Percentiles rank a stretch among this genome's conserved stretches.
Evolutionary conservation across 495 filamentous ascomycete species (phyloP).

Genomic region (Penicillium soppii): DNA sequence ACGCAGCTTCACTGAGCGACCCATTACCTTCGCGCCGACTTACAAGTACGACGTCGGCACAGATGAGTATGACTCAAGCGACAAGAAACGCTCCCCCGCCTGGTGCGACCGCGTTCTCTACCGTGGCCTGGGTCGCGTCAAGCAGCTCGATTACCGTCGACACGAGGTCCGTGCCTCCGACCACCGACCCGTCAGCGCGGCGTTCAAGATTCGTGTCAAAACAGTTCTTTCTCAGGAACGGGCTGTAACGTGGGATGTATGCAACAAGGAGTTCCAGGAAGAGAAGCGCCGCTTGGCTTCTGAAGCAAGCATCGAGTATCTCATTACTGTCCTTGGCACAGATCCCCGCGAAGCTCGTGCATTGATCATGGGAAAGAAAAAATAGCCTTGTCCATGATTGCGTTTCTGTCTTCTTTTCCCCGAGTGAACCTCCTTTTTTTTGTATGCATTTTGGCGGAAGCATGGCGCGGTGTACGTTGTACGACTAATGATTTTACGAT

Average conservation of each 20-base stretch:
- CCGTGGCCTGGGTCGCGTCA: slow-evolving; percentile 76
- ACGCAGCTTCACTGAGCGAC: slow-evolving; percentile 79
- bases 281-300: slow-evolving; percentile 61
- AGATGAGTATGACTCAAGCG: slow-evolving; percentile 88
- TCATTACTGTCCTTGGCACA: slow-evolving; percentile 51
- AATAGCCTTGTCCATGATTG: slow-evolving; percentile 4
- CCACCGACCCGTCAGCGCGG: slow-evolving; percentile 87
- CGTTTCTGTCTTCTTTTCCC: slow-evolving; percentile 1
- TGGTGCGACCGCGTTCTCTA: slow-evolving; percentile 96
- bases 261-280: slow-evolving; percentile 68
- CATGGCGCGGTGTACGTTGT: slow-evolving; percentile 25
- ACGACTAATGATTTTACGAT: slow-evolving; percentile 49
- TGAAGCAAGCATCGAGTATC: slow-evolving; percentile 60
- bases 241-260: slow-evolving; percentile 63
- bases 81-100: slow-evolving; percentile 93
- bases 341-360: slow-evolving; percentile 45
- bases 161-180: slow-evolving; percentile 90
- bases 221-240: slow-evolving; percentile 67
- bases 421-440: slow-evolving; percentile 10
- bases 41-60: slow-evolving; percentile 98
- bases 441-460: slow-evolving; percentile 9
- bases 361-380: slow-evolving; percentile 32
- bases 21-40: slow-evolving; percentile 89
- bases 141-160: slow-evolving; percentile 82
- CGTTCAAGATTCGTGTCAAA: slow-evolving; percentile 80